These are phyloP conservation scores for Leucosporidium creatinivorum DNA, from an alignment of 768 basidiomycete species.

Conservation along the genomic window DNA sequence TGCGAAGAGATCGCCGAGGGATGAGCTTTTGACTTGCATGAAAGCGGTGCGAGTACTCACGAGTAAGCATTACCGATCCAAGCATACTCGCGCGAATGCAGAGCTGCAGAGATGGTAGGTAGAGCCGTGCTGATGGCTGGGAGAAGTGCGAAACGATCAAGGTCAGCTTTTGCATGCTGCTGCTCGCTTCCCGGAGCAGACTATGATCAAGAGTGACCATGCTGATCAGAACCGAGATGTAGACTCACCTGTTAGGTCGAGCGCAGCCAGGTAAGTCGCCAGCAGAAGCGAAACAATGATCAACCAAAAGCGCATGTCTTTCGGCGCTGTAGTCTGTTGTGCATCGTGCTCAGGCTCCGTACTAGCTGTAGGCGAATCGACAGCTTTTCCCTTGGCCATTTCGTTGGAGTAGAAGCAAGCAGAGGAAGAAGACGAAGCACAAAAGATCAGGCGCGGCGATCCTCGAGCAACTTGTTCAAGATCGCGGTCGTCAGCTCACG, in stretches of 20 bases:
- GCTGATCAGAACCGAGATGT: too few species aligned
- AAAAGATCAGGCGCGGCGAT: too few species aligned
- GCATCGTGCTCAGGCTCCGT: too few species aligned
- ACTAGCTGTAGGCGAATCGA: too few species aligned
- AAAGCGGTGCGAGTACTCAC: neutral
- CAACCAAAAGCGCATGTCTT: neutral
- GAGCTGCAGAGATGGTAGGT: neutral
- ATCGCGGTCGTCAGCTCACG: too few species aligned
- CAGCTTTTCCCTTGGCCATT: too few species aligned
- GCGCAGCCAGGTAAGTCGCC: constrained; percentile 4
- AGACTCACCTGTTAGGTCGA: constrained; percentile 2
- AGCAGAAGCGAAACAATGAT: neutral
- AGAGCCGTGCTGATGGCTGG: constrained; percentile 3
- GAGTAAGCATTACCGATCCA: constrained; percentile 7
- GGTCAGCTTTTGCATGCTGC: neutral
- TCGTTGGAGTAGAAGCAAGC: too few species aligned
- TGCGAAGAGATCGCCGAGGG: neutral
- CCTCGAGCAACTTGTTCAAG: too few species aligned
- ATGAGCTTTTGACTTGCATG: too few species aligned
- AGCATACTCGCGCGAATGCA: neutral
- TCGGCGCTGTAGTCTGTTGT: neutral
- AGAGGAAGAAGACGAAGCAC: too few species aligned
- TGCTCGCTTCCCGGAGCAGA: too few species aligned
- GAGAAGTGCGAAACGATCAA: neutral
- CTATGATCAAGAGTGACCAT: too few species aligned